Base-by-base conservation (phyloP, 2,329 filamentous ascomycete genomes). In the Coniochaeta sp. region DNA sequence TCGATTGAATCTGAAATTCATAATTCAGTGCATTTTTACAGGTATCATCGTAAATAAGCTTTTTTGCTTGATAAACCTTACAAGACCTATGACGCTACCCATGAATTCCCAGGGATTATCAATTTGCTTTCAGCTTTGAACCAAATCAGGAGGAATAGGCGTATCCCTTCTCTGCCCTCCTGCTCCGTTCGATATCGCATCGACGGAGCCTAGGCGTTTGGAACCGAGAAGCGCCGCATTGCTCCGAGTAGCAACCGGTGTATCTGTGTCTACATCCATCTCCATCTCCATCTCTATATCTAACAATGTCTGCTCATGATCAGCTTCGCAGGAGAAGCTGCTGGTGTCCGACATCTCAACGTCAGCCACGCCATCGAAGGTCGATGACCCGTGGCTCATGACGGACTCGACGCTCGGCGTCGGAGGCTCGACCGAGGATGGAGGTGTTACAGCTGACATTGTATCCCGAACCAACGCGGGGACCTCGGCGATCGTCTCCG, bases 271-370 rank as follows among this genome's bases (percentile, higher is more conserved):
- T 56, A 70, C 61, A 24, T 76, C 73, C 61, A 70, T 67, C 17
- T 74, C 60, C 65, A 17, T 61, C 22, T 76, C 73, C 61, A 70
- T 67, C 17, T 74, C 60, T 65, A 17, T 61, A 17, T 65, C 42
- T 59, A 63, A 30, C 40, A 60, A 57, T 30, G 40, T 28, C 40
- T 58, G 50, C 19, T 64, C 70, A 52, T n/a, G n/a, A n/a, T 67
- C 64, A 28, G 70, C 69, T 55, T 75, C 74, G 4, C 75, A 74
- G 22, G 69, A 59, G 59, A 73, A 69, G 63, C 75, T 80, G 60
- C 71, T 74, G 6, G 70, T 68, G 61, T 81, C 80, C n/a, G 78
- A 81, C 77, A 81, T 81, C 54, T 81, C 78, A 6, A 80, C 69
- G 34, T 83, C 80, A 34, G 70, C 65, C 44, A 58, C 62, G 34